Evolutionary conservation across 2,329 filamentous ascomycete genomes (phyloP), one percentile per base, ranked within the genome.

Genomic region (Penicillium griseofulvum): DNA sequence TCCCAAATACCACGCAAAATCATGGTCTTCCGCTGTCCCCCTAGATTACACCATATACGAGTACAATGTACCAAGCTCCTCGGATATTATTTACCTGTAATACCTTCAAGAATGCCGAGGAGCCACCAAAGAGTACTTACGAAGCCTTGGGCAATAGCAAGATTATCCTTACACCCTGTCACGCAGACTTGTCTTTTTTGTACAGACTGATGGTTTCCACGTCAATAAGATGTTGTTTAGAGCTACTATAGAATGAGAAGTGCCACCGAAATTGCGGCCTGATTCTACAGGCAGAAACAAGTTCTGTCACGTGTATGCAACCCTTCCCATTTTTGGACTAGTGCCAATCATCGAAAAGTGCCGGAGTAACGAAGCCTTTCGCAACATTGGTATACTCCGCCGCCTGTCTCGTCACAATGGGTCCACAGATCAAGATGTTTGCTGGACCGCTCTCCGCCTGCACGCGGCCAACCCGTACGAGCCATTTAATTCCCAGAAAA

Each of bases 381-480:
- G 46, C 46, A 43, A 57, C 49, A 51, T 50, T 43, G 36, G 41
- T 52, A 46, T 48, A 60, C 53, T 52, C 46, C 46, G 41, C 38
- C 48, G 49, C 37, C 41, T 47, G 39, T 24, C 38, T 36, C 51
- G 41, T 60, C 58, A 54, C 63, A 61, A 75, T 76, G 73, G 69
- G 65, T 54, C 64, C 67, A 52, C 66, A 71, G 58, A 64, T 69
- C 48, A 74, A 67, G 60, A 67, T 74, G 61, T 68, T 74, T 43
- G 61, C 65, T 34, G 69, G 72, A 45, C 65, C 71, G 42, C 68
- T 72, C 51, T 65, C 73, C 50, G 66, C 67, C 50, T 70, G 69
- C 38, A 49, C 70, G 12, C 67, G 72, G 56, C 68, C 71, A 50
- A 63, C 64, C 19, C 65, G 74, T 76, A 61, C 59, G 73, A 62